Conservation (phyloP, 306 rosid genomes). For the Fragaria nilgerrensis region DNA sequence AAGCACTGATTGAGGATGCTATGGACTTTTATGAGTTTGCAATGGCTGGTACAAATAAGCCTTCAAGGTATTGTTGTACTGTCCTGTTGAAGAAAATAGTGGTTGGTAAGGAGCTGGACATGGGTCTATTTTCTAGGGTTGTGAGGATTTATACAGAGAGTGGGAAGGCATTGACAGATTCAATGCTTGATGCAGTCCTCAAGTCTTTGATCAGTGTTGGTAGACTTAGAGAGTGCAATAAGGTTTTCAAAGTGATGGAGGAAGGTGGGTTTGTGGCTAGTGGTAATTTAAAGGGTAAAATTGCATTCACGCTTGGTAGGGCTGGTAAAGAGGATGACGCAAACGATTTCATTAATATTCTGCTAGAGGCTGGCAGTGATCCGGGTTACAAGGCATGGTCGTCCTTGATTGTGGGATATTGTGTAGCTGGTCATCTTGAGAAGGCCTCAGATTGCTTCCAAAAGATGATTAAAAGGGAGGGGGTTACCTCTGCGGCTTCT, state of each 20-base stretch:
- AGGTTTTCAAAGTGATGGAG: slow-evolving; percentile 66
- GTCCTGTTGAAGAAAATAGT: slow-evolving; percentile 60
- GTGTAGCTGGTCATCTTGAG: slow-evolving; percentile 56
- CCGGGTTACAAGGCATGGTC: slow-evolving; percentile 49
- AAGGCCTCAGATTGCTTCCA: slow-evolving; percentile 52
- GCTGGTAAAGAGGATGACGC: slow-evolving; percentile 54
- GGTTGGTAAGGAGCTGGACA: slow-evolving; percentile 46
- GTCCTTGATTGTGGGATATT: slow-evolving; percentile 54
- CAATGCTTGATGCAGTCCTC: slow-evolving; percentile 46
- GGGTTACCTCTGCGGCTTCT: slow-evolving; percentile 30
- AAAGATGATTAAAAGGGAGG: slow-evolving; percentile 60
- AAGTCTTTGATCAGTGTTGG: slow-evolving; percentile 62
- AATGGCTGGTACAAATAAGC: slow-evolving; percentile 62
- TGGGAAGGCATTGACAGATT: slow-evolving; percentile 52
- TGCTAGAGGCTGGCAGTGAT: slow-evolving; percentile 44
- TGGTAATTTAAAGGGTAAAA: slow-evolving; percentile 36
- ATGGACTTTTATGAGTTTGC: slow-evolving; percentile 78
- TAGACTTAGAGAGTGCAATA: slow-evolving; percentile 45
- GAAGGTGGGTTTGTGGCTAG: slow-evolving; percentile 52
- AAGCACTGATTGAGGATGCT: slow-evolving; percentile 58
- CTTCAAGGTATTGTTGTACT: slow-evolving; percentile 42
- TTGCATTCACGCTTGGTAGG: slow-evolving; percentile 49
- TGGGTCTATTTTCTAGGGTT: slow-evolving; percentile 49
- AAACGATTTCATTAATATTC: slow-evolving; percentile 39
- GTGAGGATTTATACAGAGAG: slow-evolving; percentile 43